phyloP scores from a whole-genome alignment of 805 yeast species.

The Suhomyces emberorum region DNA sequence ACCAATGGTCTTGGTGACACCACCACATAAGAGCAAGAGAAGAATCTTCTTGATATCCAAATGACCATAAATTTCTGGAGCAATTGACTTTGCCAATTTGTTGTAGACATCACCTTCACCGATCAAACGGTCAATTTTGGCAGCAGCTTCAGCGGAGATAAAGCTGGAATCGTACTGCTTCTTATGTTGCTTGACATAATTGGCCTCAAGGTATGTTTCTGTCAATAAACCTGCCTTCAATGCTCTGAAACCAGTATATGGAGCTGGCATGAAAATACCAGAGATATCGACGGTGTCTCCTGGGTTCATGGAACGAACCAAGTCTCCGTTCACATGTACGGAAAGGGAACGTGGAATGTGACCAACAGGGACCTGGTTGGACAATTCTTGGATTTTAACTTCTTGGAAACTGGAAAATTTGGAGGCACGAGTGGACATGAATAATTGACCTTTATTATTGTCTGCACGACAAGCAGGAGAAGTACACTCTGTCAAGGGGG shows the following conservation, averaged over 20 bases:
- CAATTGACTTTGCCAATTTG: conserved; percentile 80
- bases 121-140: conserved; percentile 53
- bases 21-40: conserved; percentile 82
- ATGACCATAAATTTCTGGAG: conserved; percentile 97
- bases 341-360: conserved; percentile 89
- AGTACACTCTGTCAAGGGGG: conserved; percentile 85
- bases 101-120: conserved; percentile 71
- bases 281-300: conserved; percentile 94
- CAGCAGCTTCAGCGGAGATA: conserved; percentile 53
- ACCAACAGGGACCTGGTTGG: conserved; percentile 96
- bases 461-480: conserved; percentile 76
- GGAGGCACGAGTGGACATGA: conserved; percentile 92
- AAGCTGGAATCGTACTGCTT: conserved; percentile 72
- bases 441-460: conserved; percentile 81
- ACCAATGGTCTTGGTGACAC: conserved; percentile 90
- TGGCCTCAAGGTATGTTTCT: conserved; percentile 90
- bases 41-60: conserved; percentile 90
- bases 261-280: conserved; percentile 90
- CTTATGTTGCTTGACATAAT: conserved; percentile 81
- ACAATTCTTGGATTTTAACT: conserved; percentile 88
- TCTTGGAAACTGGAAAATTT: conserved; percentile 95
- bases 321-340: conserved; percentile 86
- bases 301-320: conserved; percentile 83
- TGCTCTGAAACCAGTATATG: conserved; percentile 94
- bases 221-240: conserved; percentile 89